Base-by-base conservation (phyloP, 768 basidiomycete species). In the Amanita polypyramis region DNA sequence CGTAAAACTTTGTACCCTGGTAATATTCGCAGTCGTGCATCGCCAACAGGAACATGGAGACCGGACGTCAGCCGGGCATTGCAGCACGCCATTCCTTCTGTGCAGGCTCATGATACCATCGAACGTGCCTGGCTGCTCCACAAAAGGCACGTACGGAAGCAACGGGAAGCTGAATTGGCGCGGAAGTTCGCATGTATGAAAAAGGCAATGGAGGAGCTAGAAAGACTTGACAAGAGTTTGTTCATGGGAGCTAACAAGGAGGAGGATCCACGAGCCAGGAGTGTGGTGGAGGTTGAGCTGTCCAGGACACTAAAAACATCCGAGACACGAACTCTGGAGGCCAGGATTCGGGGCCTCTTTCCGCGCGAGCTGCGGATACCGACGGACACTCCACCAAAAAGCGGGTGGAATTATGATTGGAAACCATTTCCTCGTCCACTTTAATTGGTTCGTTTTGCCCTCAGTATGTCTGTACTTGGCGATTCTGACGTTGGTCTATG, bases 401-500 rank as follows among this genome's bases (percentile, higher is more conserved):
- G 73, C 36, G 89, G 90, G 3, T 95, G 92, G 92, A 79, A 81
- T 45, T 85, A 93, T 58, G 79, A 83, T n/a, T 94, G 83, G 79
- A 86, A 74, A 47, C 74, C 85, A 40, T 78, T 80, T 58, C 65
- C 72, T 50, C 70, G 75, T 33, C 76, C 77, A 23, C 50, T 76
- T 50, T 76, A 60, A 58, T 58, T 37, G 42, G 51, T 57, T 55
- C 46, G 52, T 50, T 27, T 35, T 39, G 38, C n/a, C 15, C 23
- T 47, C n/a, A n/a, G n/a, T n/a, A 8, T 23, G 14, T 12, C 20
- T 17, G 23, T 20, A 23, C 3, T 27, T 36, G 12, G 2, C 6
- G 17, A 44, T 10, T 14, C 34, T 27, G 25, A 27, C 25, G 3
- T 27, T 27, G 7, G 7, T 27, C 25, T 27, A 7, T 27, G 25